Evolutionary conservation across 2,329 filamentous ascomycete genomes (phyloP), one percentile per base, ranked within the genome.

Genomic region (Aquanectria penicillioides): DNA sequence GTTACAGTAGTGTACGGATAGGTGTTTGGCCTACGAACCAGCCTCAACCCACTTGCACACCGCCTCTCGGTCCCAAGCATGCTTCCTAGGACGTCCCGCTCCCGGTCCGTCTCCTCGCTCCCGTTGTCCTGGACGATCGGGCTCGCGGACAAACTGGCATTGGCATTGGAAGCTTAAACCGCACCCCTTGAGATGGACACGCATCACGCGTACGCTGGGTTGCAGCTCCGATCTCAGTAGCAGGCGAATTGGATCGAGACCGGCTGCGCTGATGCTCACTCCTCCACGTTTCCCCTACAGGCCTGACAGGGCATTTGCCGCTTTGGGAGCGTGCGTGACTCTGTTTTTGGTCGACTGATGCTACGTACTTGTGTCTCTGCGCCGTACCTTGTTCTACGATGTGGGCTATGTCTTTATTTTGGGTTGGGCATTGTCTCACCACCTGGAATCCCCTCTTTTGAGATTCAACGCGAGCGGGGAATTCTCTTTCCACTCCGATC

Each of bases 51-150:
- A 44, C 53, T 57, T 44, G 54, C 66, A 69, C 66, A 64, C 61
- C 66, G 66, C 66, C 66, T 69, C 64, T 69, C 60, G 61, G 46
- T 29, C 43, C 34, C 44, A 25, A 50, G n/a, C n/a, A n/a, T n/a
- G n/a, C n/a, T n/a, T n/a, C n/a, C n/a, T n/a, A n/a, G n/a, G 37
- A 61, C 66, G 66, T 69, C 66, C 66, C 66, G 66, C 64, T 69
- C 66, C 66, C 58, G 61, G 52, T 60, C 66, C 66, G 64, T 49
- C 65, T 62, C 62, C 59, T 68, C 56, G 61, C 63, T 69, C 66
- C 66, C 66, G 66, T 66, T 59, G 56, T 58, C 43, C 66, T 68
- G 54, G 62, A 59, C 48, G 64, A 66, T 66, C 61, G 58, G 55
- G 57, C 59, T 48, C 43, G 31, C 50, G n/a, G n/a, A n/a, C n/a